Evolutionary conservation across 352 stramenopile species (phyloP), one percentile per base, ranked within the genome.

Genomic region (Phytophthora sp.): DNA sequence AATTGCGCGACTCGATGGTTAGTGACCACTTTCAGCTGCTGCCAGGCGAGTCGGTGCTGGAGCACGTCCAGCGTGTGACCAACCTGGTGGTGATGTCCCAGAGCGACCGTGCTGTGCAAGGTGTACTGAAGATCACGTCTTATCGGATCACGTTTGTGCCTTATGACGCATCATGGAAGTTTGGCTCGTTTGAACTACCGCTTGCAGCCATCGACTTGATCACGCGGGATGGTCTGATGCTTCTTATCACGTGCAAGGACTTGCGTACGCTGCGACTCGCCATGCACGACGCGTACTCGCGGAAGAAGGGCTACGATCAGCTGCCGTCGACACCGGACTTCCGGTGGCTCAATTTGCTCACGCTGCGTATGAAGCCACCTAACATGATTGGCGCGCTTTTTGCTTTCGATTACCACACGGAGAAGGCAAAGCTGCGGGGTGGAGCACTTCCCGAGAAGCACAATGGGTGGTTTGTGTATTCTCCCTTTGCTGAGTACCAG

Each of bases 211-310:
- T 96, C 27, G 83, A 92, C 37, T 38, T 82, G 15, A 92, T 94
- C 66, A 90, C 82, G 11, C 77, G 80, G 17, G 88, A 96, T 34
- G 83, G 84, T 5, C 61, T 96, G 20, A 94, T 94, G 81, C 68
- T 96, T 6, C 48, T 91, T 9, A 89, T 96, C 43, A 62, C 79
- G 7, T 93, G 86, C 66, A 94, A 94, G 51, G 88, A 96, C 26
- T 49, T 94, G 31, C 83, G 85, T 11, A 94, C 83, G 49, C 58
- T 96, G 48, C 83, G 84, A 1, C 78, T 95, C 4, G 78, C 87
- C 1, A 93, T 96, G 86, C 84, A 95, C 64, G 86, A 95, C 61
- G 88, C 84, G 27, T 92, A 93, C 56, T 89, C 86, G 21, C 74
- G 81, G 37, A 94, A 95, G 60, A 92, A 91, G 59, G 81, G 75